Evolutionary conservation across 23 red algal genomes (phyloP), one percentile per base, ranked within the genome.

Genomic region (Agarophyton chilense): DNA sequence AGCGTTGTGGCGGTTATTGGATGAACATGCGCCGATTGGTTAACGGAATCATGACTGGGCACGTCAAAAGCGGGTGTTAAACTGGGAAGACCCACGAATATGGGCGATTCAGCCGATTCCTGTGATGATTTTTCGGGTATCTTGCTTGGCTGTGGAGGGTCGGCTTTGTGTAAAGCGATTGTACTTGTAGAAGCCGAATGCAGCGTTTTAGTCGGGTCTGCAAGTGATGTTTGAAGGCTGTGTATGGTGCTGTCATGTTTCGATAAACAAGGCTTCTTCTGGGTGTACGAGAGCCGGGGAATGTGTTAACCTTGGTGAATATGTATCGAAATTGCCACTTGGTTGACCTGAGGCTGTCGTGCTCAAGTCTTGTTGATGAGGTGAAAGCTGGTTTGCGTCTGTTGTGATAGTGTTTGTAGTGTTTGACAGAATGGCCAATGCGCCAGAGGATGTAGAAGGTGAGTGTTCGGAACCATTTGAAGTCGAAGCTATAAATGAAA

Each of bases 401-500:
- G 41, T 39, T 74, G 36, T 46, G n/a, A 39, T 21, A 74, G 68
- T 28, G 38, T 74, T 74, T 74, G 68, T 28, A 49, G 38, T 74
- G 60, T 13, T 65, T 65, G 60, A 12, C 12, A 47, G 44, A 4
- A n/a, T 17, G 7, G 56, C 7, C 68, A 74, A 29, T 5, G 40
- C 41, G 18, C 40, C 3, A 29, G 40, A 74, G 14, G 68, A 33
- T 17, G 41, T 25, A 26, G 68, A 46, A 39, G 68, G 47, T 39
- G 41, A 49, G 24, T 29, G 39, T 24, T 74, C 68, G 68, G 68
- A 47, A 49, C 26, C 26, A 46, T 74, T 43, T 39, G 39, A 74
- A 46, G 68, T 43, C 68, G 68, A 47, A 25, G 68, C 68, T 74
- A 74, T 39, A 49, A 39, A 74, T 47, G 68, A 74, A 35, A 12